Evolutionary conservation across 2,329 filamentous ascomycete genomes (phyloP), one percentile per base, ranked within the genome.

Genomic region (Exophiala spinifera): DNA sequence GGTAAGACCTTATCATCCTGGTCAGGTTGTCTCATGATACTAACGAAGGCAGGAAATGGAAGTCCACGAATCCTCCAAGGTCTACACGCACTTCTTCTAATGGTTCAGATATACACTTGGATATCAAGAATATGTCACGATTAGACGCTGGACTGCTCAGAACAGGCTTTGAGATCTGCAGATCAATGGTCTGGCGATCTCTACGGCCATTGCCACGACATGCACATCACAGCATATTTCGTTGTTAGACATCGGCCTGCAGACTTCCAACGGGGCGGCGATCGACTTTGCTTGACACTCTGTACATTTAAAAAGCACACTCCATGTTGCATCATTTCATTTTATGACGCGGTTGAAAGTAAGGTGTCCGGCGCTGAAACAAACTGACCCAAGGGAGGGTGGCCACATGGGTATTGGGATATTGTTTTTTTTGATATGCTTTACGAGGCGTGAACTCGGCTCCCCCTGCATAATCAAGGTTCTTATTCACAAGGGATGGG

Each of bases 51-150:
- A 97, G 94, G 94, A 99, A 78, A 99, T 99, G 94, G 94, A 97
- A 79, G 94, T 99, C 67, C 94, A 99, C 72, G 94, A 97, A 75
- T 89, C 87, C 71, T 97, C 94, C 63, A 99, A 97, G 78, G 91
- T 96, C 68, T 96, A 99, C 79, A 99, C 94, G 66, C 94, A 99
- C 81, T 99, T 99, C 82, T 97, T 99, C 80, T 99, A 63, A 57
- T 33, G 50, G 36, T 40, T 39, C 34, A 43, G 31, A 43, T 56
- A 36, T 46, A 49, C 31, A 31, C 28, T 57, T 56, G 59, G 48
- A 55, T 54, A 56, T 47, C 39, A 43, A 55, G 44, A 53, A 33
- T 46, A 44, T 39, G 37, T 50, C 42, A 40, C 23, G 4, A 21
- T 44, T 21, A 34, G 39, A n/a, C 39, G n/a, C 40, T 21, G 36